phyloP scores from a whole-genome alignment of 164 flowering plant species.

The Litsea cubeba region DNA sequence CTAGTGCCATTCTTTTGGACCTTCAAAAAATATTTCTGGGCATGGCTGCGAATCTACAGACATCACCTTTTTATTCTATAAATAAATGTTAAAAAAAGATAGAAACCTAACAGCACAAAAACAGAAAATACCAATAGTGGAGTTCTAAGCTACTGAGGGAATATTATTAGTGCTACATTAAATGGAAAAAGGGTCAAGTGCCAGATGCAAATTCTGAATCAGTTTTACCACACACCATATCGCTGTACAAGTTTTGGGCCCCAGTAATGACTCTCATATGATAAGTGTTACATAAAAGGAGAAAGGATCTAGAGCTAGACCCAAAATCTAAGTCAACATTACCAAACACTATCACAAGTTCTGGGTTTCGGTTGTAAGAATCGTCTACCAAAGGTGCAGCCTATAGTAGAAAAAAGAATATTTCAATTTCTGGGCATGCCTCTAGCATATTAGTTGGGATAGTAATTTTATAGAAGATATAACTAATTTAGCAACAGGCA shows the following conservation, averaged over 20 bases:
- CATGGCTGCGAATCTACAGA: conserved; percentile 91
- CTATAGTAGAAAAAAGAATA: not conserved
- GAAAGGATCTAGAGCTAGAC: no score
- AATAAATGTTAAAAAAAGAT: not conserved
- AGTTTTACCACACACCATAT: no score
- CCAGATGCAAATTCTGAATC: not conserved
- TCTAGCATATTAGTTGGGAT: not conserved
- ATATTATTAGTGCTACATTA: not conserved
- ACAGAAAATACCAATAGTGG: not conserved
- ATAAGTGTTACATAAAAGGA: no score
- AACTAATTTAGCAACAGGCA: not conserved
- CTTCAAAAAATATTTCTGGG: conserved; percentile 87
- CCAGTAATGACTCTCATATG: no score
- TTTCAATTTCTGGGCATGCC: not conserved
- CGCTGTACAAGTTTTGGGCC: no score
- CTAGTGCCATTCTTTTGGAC: conserved; percentile 81
- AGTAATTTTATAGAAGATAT: no score
- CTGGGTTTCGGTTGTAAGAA: no score
- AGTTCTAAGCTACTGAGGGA: not conserved
- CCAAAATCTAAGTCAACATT: no score
- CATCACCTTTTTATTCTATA: not conserved
- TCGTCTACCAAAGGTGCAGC: not conserved
- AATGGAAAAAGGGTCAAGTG: not conserved
- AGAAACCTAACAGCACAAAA: no score
- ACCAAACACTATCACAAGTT: no score